Evolutionary conservation across 371 early-diverging fungal genomes (phyloP), one percentile per base, ranked within the genome.

Genomic region (Syncephalastrum monosporum): DNA sequence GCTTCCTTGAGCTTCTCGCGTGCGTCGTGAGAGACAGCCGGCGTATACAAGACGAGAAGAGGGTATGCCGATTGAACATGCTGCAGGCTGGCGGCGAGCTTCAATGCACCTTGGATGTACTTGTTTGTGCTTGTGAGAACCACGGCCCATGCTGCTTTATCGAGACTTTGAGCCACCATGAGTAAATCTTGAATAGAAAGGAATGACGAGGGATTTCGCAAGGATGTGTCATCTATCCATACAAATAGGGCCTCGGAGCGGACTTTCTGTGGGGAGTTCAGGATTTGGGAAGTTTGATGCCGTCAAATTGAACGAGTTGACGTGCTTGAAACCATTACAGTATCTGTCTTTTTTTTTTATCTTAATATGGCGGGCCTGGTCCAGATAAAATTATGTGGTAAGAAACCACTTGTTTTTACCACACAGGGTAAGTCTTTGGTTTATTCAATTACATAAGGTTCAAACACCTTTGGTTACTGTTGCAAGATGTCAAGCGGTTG

Each of bases 1-100:
- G 80, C 90, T 19, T 67, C 54, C 24, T 60, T 67, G 21, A 93
- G 80, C 12, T 33, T 33, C 38, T 33, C 38, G 10, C 38, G 38
- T 33, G 38, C 38, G 3, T n/a, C 46, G 21, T 50, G 17, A 0
- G 64, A 42, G 2, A 65, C 61, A 2, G 45, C 55, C 14, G 85
- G 77, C 0, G 93, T 85, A 38, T 82, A 83, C 59, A 95, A 69
- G 48, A 85, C 78, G 17, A 91, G 77, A 42, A 92, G 68, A 43
- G 72, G 68, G 55, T 84, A 76, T 4, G 63, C 67, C 5, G 90
- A 86, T 19, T 71, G 24, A 33, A 65, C 65, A 16, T 70, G 71
- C 5, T 85, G 79, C 33, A 96, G 79, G 4, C 91, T 86, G 52
- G 84, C 44, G 15, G 56, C 50, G 14, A 65, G 19, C 14, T 50